Conservation (phyloP, 306 rosid species). For the Dalbergia cochinchinensis region DNA sequence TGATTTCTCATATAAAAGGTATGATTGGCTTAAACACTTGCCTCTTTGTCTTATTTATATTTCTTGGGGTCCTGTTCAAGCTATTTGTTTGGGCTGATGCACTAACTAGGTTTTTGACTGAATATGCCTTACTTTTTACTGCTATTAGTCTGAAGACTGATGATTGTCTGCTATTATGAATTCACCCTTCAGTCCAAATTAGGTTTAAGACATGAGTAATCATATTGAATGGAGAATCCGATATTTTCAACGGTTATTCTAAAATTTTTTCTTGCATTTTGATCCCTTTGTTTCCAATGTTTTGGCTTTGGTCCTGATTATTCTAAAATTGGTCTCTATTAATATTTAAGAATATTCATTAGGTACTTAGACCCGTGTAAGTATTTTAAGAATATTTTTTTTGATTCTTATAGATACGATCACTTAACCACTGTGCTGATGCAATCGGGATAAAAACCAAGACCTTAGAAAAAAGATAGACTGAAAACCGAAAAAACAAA, state of each 20-base stretch:
- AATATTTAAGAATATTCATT: no score
- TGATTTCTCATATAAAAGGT: constrained; percentile 66
- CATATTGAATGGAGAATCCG: neutral
- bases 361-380: no score
- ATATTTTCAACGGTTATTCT: neutral
- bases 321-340: no score
- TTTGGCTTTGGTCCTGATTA: no score
- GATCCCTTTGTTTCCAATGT: no score
- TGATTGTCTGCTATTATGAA: neutral
- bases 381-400: no score
- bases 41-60: neutral
- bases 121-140: neutral
- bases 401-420: no score
- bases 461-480: no score
- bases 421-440: no score
- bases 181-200: neutral
- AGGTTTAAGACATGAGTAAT: neutral
- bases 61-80: neutral
- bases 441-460: no score
- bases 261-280: no score
- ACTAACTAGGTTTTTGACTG: neutral
- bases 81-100: constrained; percentile 1
- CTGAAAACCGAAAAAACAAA: no score
- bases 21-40: constrained; percentile 42
- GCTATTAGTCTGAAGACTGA: constrained; percentile 6